Percentiles rank a stretch among this genome's conserved stretches.
Conservation (phyloP, 176 grass and related monocot species). For the Poa annua region DNA sequence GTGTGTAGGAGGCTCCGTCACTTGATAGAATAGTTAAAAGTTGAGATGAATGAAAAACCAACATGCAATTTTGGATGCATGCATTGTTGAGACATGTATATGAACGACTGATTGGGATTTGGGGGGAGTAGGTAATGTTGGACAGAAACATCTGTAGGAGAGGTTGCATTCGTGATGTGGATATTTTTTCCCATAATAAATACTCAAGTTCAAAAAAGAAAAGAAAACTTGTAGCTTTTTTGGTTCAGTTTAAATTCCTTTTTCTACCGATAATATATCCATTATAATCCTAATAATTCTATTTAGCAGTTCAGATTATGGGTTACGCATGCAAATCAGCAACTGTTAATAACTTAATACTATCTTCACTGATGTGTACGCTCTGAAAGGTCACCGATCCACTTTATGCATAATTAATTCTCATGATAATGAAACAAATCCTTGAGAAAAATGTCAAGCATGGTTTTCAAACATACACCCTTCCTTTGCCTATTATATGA, state of each 20-base stretch:
- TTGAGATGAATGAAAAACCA: background rate
- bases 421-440: background rate
- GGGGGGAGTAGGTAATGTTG: conserved; percentile 57
- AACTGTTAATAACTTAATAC: background rate
- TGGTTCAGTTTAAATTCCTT: too few relatives aligned
- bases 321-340: background rate
- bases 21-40: conserved; percentile 35
- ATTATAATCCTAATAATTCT: background rate
- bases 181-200: conserved; percentile 39
- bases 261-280: too few relatives aligned
- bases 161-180: conserved; percentile 61
- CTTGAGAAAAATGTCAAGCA: background rate
- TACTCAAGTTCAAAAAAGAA: background rate
- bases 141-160: conserved; percentile 49
- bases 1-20: conserved; percentile 26
- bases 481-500: conserved; percentile 4
- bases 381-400: background rate
- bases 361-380: background rate
- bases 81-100: conserved; percentile 15
- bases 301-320: background rate
- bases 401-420: background rate
- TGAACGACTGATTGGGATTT: conserved; percentile 27
- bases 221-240: background rate
- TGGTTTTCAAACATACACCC: background rate
- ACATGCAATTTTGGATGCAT: conserved; percentile 26